Conservation (phyloP, 2,329 filamentous ascomycete genomes). For the Neophaeococcomyces mojaviensis region DNA sequence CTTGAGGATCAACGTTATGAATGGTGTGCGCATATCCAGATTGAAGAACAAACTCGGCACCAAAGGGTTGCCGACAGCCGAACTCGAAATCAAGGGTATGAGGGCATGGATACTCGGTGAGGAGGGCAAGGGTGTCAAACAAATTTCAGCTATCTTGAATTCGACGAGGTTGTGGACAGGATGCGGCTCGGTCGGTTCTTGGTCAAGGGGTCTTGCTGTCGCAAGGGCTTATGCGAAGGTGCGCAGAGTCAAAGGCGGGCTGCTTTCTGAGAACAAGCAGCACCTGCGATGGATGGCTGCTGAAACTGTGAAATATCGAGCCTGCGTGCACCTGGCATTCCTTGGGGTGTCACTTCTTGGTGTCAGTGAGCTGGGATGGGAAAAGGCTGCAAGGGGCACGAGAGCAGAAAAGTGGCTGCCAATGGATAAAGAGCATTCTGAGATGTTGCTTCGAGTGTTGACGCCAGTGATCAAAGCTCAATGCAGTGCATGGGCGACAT, state of each 20-base stretch:
- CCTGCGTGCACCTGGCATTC: conserved; percentile 22
- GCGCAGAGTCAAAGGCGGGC: conserved; percentile 21
- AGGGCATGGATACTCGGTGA: conserved; percentile 54
- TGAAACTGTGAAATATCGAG: conserved; percentile 23
- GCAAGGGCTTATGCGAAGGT: conserved; percentile 22
- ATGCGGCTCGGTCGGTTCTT: conserved; percentile 20
- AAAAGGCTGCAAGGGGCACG: conserved; percentile 7
- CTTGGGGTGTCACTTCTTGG: conserved; percentile 23
- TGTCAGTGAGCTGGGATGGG: conserved; percentile 27
- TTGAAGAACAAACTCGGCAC: conserved; percentile 64
- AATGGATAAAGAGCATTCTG: conserved; percentile 9
- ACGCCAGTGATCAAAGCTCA: conserved; percentile 29
- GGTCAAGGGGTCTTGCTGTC: conserved; percentile 23
- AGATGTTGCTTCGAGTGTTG: conserved; percentile 13
- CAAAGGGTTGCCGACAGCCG: conserved; percentile 57
- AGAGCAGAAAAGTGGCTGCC: conserved; percentile 12
- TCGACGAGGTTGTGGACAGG: conserved; percentile 40
- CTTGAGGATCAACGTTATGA: conserved; percentile 40
- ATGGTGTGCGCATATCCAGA: conserved; percentile 58
- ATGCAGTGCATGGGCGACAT: conserved; percentile 27
- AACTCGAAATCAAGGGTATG: conserved; percentile 54
- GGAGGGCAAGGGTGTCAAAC: conserved; percentile 54
- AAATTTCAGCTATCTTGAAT: conserved; percentile 58
- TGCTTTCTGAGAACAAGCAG: conserved; percentile 19
- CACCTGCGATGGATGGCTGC: conserved; percentile 23